Evolutionary conservation across 441 rosid genomes (phyloP), one percentile per base, ranked within the genome.

Genomic region (Rhodomyrtus psidioides): DNA sequence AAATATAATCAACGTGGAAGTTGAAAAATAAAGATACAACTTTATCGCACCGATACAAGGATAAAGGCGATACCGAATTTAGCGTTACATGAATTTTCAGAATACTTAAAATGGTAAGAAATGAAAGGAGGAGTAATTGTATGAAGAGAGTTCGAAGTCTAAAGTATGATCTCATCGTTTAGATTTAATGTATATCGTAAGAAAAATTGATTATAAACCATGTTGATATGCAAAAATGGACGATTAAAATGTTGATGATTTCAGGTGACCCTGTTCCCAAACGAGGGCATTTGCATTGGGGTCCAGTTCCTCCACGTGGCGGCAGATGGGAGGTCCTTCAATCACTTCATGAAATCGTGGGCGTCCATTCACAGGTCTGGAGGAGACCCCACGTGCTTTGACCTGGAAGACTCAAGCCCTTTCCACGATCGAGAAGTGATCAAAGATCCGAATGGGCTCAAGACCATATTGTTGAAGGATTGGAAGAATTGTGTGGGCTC

Each of bases 291-390:
- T 28, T 89, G 94, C 59, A 83, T 94, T n/a, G 95, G 94, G 2
- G 84, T 87, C 30, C 53, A 82, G 30, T 76, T 86, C 49, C 58
- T 34, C 86, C 96, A 95, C 75, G 91, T 86, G 65, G 94, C 26
- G 53, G 92, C 86, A 5, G 98, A 94, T 86, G 96, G 96, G 19
- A 90, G 86, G 81, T 82, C 92, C 2, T 83, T 91, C 82, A 60
- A 56, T 56, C 92, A 94, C 57, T 95, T 94, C 87, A 85, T 93
- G 89, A 94, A 90, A 87, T 91, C 90, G 6, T 94, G 98, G 96
- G 91, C 91, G 15, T 83, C 91, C 1, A 19, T 90, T 84, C 62
- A 85, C 46, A 88, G 89, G 57, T 88, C 92, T 0, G 58, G 76
- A 26, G 83, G 75, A 2, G 44, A 75, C 46, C 6, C 53, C 17